Conservation (phyloP, 129 eudicot species). For the Centrapalus pauciflorus region DNA sequence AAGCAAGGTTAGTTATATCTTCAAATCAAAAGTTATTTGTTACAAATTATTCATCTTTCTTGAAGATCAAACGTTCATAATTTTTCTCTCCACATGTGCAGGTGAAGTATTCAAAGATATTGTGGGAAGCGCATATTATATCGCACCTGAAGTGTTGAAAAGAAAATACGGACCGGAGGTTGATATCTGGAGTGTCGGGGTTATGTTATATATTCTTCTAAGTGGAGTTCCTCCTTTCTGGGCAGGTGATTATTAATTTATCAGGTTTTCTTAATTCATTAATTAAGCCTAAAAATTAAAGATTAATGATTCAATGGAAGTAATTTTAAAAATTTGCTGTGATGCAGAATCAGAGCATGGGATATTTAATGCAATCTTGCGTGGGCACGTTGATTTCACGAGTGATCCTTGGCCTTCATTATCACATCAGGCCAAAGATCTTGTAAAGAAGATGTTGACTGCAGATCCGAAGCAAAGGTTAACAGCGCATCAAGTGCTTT, state of each 20-base stretch:
- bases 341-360: slow-evolving; percentile 78
- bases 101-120: slow-evolving; percentile 81
- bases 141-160: slow-evolving; percentile 90
- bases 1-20: slow-evolving; percentile 46
- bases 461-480: slow-evolving; percentile 82
- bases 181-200: slow-evolving; percentile 92
- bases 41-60: background rate
- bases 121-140: slow-evolving; percentile 90
- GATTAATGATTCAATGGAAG: background rate
- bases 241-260: slow-evolving; percentile 70
- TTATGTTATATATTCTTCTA: slow-evolving; percentile 80
- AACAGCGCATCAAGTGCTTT: slow-evolving; percentile 72
- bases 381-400: slow-evolving; percentile 61
- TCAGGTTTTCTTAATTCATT: background rate
- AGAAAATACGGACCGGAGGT: slow-evolving; percentile 90
- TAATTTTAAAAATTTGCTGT: background rate
- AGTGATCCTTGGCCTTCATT: slow-evolving; percentile 81
- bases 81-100: slow-evolving; percentile 21
- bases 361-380: slow-evolving; percentile 73
- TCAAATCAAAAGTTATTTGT: background rate
- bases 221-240: slow-evolving; percentile 94
- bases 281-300: too few relatives aligned
- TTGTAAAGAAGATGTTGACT: slow-evolving; percentile 67
- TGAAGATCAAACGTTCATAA: background rate
- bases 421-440: slow-evolving; percentile 68